A percentile compares a stretch with the other conserved stretches of the same genome.
phyloP scores from a whole-genome alignment of 352 stramenopile genomes.

The Globisporangium parvum region DNA sequence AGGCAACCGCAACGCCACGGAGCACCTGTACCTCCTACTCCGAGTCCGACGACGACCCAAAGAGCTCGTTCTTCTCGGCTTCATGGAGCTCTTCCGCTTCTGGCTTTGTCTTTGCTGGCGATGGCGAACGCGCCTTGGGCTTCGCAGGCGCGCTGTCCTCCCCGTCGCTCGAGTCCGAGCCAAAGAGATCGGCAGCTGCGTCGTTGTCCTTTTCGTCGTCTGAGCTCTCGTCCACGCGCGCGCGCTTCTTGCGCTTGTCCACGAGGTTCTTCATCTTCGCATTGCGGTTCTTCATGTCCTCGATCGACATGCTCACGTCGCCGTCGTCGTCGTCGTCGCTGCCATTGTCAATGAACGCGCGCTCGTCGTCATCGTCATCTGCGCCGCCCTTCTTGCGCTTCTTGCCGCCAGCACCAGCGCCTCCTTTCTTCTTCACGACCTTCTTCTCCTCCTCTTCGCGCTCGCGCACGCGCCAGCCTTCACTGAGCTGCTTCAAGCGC shows the following conservation, averaged over 20 bases:
- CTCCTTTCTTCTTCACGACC: slow-evolving; percentile 56
- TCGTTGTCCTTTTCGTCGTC: slow-evolving; percentile 56
- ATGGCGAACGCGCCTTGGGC: background rate
- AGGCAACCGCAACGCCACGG: background rate
- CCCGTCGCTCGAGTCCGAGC: slow-evolving; percentile 79
- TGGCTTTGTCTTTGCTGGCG: background rate
- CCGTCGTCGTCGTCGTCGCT: slow-evolving; percentile 29
- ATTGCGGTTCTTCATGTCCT: slow-evolving; percentile 89
- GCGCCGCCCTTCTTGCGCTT: slow-evolving; percentile 56
- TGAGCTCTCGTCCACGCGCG: slow-evolving; percentile 35
- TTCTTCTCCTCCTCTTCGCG: slow-evolving; percentile 83
- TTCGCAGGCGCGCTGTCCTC: slow-evolving; percentile 30
- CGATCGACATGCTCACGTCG: slow-evolving; percentile 69
- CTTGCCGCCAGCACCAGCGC: slow-evolving; percentile 25
- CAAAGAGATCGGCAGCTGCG: slow-evolving; percentile 55
- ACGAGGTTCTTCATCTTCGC: slow-evolving; percentile 81
- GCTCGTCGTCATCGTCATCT: slow-evolving; percentile 30
- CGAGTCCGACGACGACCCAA: slow-evolving; percentile 76
- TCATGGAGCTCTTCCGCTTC: slow-evolving; percentile 26
- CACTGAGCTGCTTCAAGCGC: slow-evolving; percentile 70
- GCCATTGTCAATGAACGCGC: slow-evolving; percentile 16
- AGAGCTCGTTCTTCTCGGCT: slow-evolving; percentile 79
- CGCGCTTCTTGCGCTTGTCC: slow-evolving; percentile 80
- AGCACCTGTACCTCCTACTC: too few relatives aligned
- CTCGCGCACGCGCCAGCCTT: slow-evolving; percentile 80